Percentiles rank a stretch among this genome's conserved stretches.
Conservation (phyloP, 495 filamentous ascomycete genomes). For the Penicillium desertorum region DNA sequence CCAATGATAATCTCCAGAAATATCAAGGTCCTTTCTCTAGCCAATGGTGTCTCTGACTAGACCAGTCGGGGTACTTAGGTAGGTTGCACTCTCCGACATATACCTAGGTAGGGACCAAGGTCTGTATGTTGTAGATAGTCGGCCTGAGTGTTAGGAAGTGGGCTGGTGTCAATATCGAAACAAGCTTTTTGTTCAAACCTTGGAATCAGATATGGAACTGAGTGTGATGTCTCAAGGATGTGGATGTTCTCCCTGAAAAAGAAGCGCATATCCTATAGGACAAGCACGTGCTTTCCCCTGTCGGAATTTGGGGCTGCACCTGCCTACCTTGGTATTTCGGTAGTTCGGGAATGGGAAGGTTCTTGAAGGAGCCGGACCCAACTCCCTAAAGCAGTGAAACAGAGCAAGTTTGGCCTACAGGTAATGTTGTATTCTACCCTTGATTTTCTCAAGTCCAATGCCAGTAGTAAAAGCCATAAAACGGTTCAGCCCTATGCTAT, state of each 20-base stretch:
- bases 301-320: not conserved
- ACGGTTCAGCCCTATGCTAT: not conserved
- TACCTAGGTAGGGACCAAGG: too few species aligned
- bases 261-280: not conserved
- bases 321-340: too few species aligned
- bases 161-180: not conserved
- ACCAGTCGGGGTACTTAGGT: not conserved
- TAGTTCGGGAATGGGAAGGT: too few species aligned
- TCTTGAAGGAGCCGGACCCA: too few species aligned
- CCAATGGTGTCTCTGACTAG: not conserved
- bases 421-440: too few species aligned
- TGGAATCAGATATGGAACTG: not conserved
- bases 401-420: too few species aligned
- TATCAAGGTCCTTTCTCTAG: not conserved
- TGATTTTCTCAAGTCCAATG: too few species aligned
- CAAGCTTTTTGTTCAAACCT: not conserved
- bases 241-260: not conserved
- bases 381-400: not conserved
- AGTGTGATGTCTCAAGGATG: not conserved
- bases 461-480: too few species aligned
- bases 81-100: not conserved
- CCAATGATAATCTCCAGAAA: not conserved
- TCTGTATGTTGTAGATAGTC: not conserved
- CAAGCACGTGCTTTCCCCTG: not conserved
- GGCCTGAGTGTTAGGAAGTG: not conserved